phyloP scores from a whole-genome alignment of 1,284 basidiomycete genomes.

The Trametes pubescens region DNA sequence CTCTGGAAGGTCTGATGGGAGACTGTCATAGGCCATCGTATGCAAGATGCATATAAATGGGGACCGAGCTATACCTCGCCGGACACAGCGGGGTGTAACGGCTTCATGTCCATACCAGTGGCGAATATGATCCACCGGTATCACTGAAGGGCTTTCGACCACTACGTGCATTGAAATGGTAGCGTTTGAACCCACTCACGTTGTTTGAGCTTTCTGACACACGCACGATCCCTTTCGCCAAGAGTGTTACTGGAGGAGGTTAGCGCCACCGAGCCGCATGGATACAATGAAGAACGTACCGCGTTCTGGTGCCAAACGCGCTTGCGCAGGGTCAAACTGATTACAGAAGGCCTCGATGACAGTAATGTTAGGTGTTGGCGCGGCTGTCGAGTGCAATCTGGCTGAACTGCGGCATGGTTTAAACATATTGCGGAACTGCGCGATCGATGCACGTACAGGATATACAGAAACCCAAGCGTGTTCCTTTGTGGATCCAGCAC shows the following conservation, averaged over 20 bases:
- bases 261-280: slow-evolving; percentile 11
- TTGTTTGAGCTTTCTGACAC: slow-evolving; percentile 35
- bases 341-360: slow-evolving; percentile 65
- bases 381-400: slow-evolving; percentile 48
- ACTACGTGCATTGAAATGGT: no score
- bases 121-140: no score
- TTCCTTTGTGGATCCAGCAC: slow-evolving; percentile 61
- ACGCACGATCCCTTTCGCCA: slow-evolving; percentile 47
- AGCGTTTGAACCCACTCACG: slow-evolving; percentile 27
- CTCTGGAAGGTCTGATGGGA: no score
- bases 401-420: slow-evolving; percentile 54
- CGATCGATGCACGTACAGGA: slow-evolving; percentile 61
- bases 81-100: no score
- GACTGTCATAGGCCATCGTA: no score
- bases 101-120: no score
- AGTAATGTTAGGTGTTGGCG: slow-evolving; percentile 44
- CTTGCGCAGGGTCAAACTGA: slow-evolving; percentile 64
- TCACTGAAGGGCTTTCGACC: no score
- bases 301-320: slow-evolving; percentile 70
- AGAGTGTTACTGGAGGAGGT: slow-evolving; percentile 40
- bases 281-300: slow-evolving; percentile 48
- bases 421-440: slow-evolving; percentile 10
- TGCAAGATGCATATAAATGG: no score
- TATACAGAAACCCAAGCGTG: slow-evolving; percentile 71
- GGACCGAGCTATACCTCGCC: no score